Conservation (phyloP, 1,139 yeast species). For the Magnusiomyces tetraspermus region DNA sequence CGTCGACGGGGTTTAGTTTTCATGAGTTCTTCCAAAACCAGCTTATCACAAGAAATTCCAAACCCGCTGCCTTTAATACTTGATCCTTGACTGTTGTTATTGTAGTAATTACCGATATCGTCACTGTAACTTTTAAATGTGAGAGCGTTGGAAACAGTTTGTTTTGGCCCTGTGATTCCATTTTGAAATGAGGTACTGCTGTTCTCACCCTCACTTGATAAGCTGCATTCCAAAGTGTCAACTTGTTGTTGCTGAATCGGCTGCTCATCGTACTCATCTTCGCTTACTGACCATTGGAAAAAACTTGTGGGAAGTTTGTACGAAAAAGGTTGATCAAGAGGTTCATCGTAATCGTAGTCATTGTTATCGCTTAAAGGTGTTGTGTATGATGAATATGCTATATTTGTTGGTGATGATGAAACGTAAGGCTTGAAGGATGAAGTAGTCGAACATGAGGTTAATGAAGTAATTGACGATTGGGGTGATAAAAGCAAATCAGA, state of each 20-base stretch:
- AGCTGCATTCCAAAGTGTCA: not conserved
- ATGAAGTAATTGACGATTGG: not conserved
- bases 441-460: not conserved
- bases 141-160: not conserved
- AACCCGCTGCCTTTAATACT: not conserved
- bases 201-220: no score
- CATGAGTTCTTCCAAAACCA: not conserved
- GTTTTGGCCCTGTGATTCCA: no score
- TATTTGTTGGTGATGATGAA: not conserved
- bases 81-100: no score
- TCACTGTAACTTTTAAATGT: not conserved
- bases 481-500: not conserved
- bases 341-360: no score
- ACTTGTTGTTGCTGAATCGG: not conserved
- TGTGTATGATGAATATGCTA: no score
- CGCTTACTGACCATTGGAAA: not conserved
- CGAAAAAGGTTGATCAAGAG: not conserved
- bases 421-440: not conserved
- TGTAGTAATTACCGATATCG: not conserved
- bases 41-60: not conserved
- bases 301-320: not conserved
- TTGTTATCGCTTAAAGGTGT: no score
- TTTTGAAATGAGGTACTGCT: no score
- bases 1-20: not conserved
- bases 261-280: not conserved